Evolutionary conservation across 176 grass and related monocot genomes (phyloP).

Genomic region (Triticum monococcum): DNA sequence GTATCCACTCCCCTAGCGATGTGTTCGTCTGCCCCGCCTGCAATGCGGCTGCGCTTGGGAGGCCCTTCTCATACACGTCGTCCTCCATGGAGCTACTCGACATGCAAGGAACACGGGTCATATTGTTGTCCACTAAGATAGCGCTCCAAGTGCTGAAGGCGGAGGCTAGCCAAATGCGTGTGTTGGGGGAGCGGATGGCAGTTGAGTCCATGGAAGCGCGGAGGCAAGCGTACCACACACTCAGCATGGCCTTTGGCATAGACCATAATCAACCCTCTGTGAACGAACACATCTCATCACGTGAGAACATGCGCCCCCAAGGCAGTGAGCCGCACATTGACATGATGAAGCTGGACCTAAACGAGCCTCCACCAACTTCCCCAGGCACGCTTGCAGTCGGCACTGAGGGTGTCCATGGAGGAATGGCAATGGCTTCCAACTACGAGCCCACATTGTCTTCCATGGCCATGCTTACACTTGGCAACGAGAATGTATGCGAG

Average conservation of each 20-base stretch:
- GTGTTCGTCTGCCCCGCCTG: conserved; percentile 51
- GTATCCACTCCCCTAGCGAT: conserved; percentile 10
- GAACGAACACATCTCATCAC: neutral
- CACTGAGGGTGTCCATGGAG: neutral
- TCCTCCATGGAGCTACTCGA: conserved; percentile 5
- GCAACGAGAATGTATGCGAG: neutral
- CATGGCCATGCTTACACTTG: neutral
- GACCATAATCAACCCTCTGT: neutral
- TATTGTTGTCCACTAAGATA: conserved; percentile 34
- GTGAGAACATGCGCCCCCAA: neutral
- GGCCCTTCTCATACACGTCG: conserved; percentile 35
- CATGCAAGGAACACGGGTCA: neutral
- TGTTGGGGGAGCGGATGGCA: conserved; percentile 22
- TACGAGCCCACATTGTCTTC: neutral
- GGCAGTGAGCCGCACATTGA: neutral
- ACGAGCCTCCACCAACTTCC: neutral
- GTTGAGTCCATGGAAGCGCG: conserved; percentile 18
- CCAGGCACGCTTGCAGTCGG: neutral
- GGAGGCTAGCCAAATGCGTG: conserved; percentile 8
- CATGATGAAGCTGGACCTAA: conserved; percentile 4
- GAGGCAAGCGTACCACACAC: conserved; percentile 24
- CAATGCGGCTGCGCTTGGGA: neutral
- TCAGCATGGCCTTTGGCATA: neutral
- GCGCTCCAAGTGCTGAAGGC: conserved; percentile 21
- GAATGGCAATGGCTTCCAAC: neutral